These are phyloP conservation scores for Cladophialophora exuberans DNA, from an alignment of 2,329 filamentous ascomycete genomes.

Conservation along the genomic window DNA sequence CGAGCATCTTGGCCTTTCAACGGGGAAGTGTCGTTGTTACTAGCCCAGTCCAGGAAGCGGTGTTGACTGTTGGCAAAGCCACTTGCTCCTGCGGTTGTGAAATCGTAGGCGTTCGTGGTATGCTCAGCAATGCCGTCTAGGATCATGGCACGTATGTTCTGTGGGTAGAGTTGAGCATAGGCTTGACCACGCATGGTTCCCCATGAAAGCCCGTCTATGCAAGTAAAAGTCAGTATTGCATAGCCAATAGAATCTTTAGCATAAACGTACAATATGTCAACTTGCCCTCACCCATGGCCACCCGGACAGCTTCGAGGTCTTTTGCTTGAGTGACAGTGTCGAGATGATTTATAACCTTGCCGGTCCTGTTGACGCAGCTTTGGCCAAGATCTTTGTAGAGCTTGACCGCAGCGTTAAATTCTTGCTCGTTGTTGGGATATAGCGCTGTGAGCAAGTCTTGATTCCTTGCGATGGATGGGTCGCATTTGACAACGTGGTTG, in stretches of 20 bases:
- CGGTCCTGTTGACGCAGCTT: neutral
- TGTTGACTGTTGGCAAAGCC: neutral
- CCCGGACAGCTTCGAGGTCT: neutral
- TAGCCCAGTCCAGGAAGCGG: neutral
- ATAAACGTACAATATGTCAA: neutral
- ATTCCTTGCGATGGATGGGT: too few relatives aligned
- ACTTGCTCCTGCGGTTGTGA: neutral
- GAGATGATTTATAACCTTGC: neutral
- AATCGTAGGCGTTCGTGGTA: neutral
- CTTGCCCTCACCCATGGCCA: neutral
- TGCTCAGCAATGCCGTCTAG: neutral
- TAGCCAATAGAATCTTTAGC: too few relatives aligned
- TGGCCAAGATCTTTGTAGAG: neutral
- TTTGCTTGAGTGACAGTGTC: neutral
- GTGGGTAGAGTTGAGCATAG: neutral
- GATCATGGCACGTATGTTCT: slow-evolving; percentile 1
- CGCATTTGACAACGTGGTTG: neutral
- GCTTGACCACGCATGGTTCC: neutral
- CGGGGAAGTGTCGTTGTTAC: neutral
- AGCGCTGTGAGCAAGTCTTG: neutral
- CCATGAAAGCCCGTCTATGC: neutral
- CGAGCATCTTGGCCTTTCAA: neutral
- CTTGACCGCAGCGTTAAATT: neutral
- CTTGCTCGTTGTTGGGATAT: neutral
- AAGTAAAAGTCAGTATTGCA: too few relatives aligned